Evolutionary conservation across 2,329 filamentous ascomycete species (phyloP), one percentile per base, ranked within the genome.

Genomic region (Apiospora aurea): DNA sequence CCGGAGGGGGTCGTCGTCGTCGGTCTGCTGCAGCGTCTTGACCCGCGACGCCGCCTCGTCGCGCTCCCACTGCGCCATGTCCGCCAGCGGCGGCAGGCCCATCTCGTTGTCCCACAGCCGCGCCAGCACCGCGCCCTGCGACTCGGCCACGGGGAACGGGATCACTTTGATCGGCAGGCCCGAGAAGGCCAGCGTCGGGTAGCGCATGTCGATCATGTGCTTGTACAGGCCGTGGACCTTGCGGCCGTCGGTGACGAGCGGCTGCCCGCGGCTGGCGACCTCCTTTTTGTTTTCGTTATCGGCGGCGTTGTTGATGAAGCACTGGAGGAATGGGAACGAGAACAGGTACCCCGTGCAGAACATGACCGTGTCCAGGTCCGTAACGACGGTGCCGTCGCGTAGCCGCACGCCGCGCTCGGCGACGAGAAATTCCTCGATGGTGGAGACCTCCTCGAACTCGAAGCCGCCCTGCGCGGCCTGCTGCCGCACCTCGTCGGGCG

Each of bases 301-400:
- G 29, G 10, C 47, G 29, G 10, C 47, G 47, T 10, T 24, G 26
- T 43, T 34, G 18, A 26, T 26, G 70, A 88, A 75, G 2, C 82
- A 79, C 16, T 80, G 79, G 5, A 92, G 80, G 78, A 97, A 98
- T 0, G 95, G 94, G 72, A 93, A 93, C 6, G 92, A 91, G 82
- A 94, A 97, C 71, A 97, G 89, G 78, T 97, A 98, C 0, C 96
- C 96, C 0, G 96, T 98, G 80, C 94, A 95, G 81, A 96, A 98
- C 41, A 98, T 80, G 7, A 98, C 84, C 1, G 90, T 88, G 77
- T 98, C 95, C 71, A 98, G 82, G 46, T 91, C 84, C 3, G 83
- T 83, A 78, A 94, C 93, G 13, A 92, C 78, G 0, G 85, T 85
- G 0, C 91, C 92, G 76, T 94, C 88, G 43, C 38, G 43, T 29